A percentile compares a stretch with the other conserved stretches of the same genome.
phyloP scores from a whole-genome alignment of 2,329 filamentous ascomycete genomes.

The Pseudogymnoascus sp. region DNA sequence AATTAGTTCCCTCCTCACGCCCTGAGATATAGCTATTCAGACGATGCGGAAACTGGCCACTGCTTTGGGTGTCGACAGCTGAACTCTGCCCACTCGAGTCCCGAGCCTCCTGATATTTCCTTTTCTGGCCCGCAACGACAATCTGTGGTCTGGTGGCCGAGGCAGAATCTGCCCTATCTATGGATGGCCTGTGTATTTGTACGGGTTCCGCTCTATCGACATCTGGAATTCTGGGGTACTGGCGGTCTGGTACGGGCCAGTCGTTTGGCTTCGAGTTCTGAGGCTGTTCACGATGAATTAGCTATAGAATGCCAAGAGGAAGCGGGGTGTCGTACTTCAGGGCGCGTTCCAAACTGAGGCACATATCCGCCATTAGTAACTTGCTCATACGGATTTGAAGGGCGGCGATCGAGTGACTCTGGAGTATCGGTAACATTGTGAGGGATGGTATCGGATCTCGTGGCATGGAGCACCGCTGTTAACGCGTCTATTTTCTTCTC shows the following conservation, averaged over 20 bases:
- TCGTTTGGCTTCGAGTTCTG: slow-evolving; percentile 8
- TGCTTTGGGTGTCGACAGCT: neutral
- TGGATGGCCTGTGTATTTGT: neutral
- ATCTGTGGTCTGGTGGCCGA: slow-evolving; percentile 19
- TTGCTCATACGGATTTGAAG: slow-evolving; percentile 24
- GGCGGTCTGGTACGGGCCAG: slow-evolving; percentile 18
- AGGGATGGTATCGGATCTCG: slow-evolving; percentile 16
- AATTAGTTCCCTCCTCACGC: neutral
- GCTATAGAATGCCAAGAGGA: neutral
- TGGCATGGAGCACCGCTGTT: slow-evolving; percentile 29
- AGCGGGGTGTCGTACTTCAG: slow-evolving; percentile 14
- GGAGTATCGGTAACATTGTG: neutral
- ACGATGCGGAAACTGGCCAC: neutral
- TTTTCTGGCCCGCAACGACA: slow-evolving; percentile 28
- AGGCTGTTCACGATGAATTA: neutral
- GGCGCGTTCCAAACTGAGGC: slow-evolving; percentile 16
- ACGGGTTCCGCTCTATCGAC: slow-evolving; percentile 16
- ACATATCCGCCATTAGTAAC: slow-evolving; percentile 25
- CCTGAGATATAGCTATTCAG: neutral
- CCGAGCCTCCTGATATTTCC: slow-evolving; percentile 23
- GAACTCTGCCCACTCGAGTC: slow-evolving; percentile 11
- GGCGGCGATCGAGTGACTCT: neutral
- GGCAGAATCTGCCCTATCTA: neutral
- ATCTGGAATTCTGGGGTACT: slow-evolving; percentile 21
- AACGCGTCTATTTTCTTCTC: slow-evolving; percentile 36